Evolutionary conservation across 2,329 filamentous ascomycete species (phyloP), one percentile per base, ranked within the genome.

Genomic region (Alternaria novae-zelandiae): DNA sequence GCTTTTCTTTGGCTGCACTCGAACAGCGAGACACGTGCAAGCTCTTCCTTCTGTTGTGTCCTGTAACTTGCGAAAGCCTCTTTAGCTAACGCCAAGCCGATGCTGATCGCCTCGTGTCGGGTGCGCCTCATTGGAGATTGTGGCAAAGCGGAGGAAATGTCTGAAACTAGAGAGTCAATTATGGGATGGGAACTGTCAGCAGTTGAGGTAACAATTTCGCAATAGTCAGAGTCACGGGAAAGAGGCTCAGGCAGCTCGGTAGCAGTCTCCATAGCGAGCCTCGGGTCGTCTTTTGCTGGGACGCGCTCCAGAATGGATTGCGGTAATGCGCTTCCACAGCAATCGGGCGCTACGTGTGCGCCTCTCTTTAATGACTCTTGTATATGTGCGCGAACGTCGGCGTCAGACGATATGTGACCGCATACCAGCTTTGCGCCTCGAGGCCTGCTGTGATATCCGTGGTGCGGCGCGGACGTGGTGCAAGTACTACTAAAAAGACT

Each of bases 291-390:
- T 47, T 77, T 72, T 8, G 76, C 79, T 70, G 80, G 70, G 8
- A 81, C 77, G 36, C 71, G 70, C 54, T 81, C 78, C 10, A 83
- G 71, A n/a, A 82, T 66, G 4, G 67, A 65, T 17, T 76, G 79
- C n/a, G 82, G 80, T 17, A 83, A 71, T 3, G 78, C 77, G 13
- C 70, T 75, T 13, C 78, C 79, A 64, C 82, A 83, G 63, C 82
- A 83, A 57, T 71, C 78, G 0, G 82, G 82, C 10, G 77, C 69
- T 9, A 68, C 55, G 12, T 71, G 70, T 47, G 73, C 68, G 53
- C 76, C 78, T n/a, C 60, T 70, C 17, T 72, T 65, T 32, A 76
- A 63, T 25, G 80, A 77, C 28, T 79, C 74, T 54, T 80, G 76
- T 55, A 83, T 76, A 28, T 78, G 75, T 28, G 72, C 65, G 30